These are phyloP conservation scores for Exophiala spinifera DNA, from an alignment of 2,329 filamentous ascomycete species.

Conservation along the genomic window DNA sequence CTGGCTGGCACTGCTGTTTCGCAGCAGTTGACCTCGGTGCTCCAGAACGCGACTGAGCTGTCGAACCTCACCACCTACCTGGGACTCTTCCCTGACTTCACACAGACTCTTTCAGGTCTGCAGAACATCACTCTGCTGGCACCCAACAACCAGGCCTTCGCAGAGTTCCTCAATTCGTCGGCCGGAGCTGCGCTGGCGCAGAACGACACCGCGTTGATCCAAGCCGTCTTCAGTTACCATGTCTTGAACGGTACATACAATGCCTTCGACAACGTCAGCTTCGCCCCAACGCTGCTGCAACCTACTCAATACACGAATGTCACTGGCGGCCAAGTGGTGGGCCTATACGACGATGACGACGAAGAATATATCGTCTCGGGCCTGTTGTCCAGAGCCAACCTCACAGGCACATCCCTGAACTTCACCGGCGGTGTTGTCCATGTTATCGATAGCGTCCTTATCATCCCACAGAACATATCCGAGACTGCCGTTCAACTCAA, in stretches of 20 bases:
- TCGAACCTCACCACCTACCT: constrained; percentile 25
- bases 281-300: constrained; percentile 50
- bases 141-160: constrained; percentile 53
- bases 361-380: constrained; percentile 54
- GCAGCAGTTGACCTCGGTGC: constrained; percentile 22
- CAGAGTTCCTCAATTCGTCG: constrained; percentile 37
- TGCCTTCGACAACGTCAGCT: constrained; percentile 34
- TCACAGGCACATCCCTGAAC: constrained; percentile 47
- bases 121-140: constrained; percentile 58
- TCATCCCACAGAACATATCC: constrained; percentile 45
- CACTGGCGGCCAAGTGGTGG: constrained; percentile 57
- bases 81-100: constrained; percentile 16
- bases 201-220: constrained; percentile 27
- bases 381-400: constrained; percentile 48
- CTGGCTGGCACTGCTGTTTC: constrained; percentile 26
- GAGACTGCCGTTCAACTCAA: constrained; percentile 43
- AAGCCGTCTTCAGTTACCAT: constrained; percentile 57
- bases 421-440: constrained; percentile 51
- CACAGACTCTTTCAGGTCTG: constrained; percentile 33
- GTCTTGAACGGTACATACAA: constrained; percentile 53
- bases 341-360: constrained; percentile 40
- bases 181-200: constrained; percentile 30
- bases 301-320: constrained; percentile 55
- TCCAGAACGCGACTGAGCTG: constrained; percentile 17
- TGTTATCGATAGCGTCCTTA: constrained; percentile 50